Evolutionary conservation across 108 stramenopile genomes (phyloP).

Genomic region (Cyclotella cryptica): DNA sequence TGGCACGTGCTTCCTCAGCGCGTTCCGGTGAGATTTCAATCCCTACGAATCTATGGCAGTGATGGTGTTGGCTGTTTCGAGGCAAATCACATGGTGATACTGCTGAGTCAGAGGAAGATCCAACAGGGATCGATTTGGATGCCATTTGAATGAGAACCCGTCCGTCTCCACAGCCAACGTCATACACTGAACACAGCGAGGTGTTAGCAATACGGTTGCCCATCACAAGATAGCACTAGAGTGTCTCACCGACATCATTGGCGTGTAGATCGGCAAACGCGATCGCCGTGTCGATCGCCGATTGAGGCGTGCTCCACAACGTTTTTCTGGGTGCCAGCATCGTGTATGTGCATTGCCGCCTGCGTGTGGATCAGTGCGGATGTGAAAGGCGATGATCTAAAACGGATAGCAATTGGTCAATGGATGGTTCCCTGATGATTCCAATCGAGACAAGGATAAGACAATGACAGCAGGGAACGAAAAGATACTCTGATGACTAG

Average conservation of each 20-base stretch:
- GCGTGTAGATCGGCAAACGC: conserved; percentile 35
- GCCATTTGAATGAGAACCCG: conserved; percentile 78
- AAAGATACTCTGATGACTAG: no score
- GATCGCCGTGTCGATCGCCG: conserved; percentile 59
- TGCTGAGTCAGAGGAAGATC: not conserved
- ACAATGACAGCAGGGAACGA: no score
- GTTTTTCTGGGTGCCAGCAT: conserved; percentile 57
- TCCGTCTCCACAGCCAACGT: conserved; percentile 91
- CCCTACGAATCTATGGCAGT: conserved; percentile 62
- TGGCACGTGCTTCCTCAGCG: conserved; percentile 45
- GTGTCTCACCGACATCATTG: conserved; percentile 33
- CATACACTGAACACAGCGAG: conserved; percentile 53
- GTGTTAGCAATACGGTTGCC: no score
- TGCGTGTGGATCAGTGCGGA: no score
- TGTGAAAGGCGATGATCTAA: no score
- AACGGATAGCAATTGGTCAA: no score
- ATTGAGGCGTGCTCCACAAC: conserved; percentile 77
- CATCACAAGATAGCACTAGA: not conserved
- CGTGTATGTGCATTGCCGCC: not conserved
- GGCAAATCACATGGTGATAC: conserved; percentile 4
- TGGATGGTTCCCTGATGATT: no score
- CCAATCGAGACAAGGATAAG: no score
- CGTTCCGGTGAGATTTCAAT: conserved; percentile 78
- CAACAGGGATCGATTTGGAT: conserved; percentile 23
- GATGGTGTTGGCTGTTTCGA: conserved; percentile 20